Base-by-base conservation (phyloP, 1,139 yeast genomes). In the Cylindricascospora bacillispora region DNA sequence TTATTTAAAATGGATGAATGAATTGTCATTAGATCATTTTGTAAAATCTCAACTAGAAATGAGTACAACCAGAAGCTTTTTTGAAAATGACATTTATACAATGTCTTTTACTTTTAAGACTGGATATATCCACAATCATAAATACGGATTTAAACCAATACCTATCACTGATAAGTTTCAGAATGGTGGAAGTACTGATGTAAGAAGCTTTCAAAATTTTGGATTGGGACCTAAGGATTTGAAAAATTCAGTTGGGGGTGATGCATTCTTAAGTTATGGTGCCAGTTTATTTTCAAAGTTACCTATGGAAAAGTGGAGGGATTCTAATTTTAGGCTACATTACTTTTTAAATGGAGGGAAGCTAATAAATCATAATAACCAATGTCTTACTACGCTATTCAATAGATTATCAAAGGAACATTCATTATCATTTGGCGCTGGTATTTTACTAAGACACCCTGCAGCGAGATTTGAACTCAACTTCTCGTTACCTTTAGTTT, bases 391-490 rank as follows among this genome's bases (percentile, higher is more conserved):
- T 2, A 37, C 45, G 10, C 46, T 54, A 13, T 9, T 59, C 1
- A 40, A 42, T n/a, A 40, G 49, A 3, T 40, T 71, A 21, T 25
- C 50, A 1, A 39, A 42, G 9, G 59, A 61, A 29, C 70, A 69
- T 19, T 71, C 83, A 2, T 52, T 72, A 1, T 66, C 86, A 20
- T 57, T 63, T 24, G 95, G 95, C 2, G 39, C 75, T 33, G 98
- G 98, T 1, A 41, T 89, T 3, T 65, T 82, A 13, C 83, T 78
- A 50, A 74, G 76, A 39, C 94, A 85, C 49, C 93, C 94, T 1
- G 71, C 73, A 55, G 97, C 97, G 0, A 65, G 97, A 39, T 80
- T 89, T 47, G 98, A 89, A 56, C 67, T 89, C 41, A 86, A 85
- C 52, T 75, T 86, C 41, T 80, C 80, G 1, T 54, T 86, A 22